A percentile compares a stretch with the other conserved stretches of the same genome.
phyloP scores from a whole-genome alignment of 371 early-diverging fungal species.

The Syncephalastrum racemosum region DNA sequence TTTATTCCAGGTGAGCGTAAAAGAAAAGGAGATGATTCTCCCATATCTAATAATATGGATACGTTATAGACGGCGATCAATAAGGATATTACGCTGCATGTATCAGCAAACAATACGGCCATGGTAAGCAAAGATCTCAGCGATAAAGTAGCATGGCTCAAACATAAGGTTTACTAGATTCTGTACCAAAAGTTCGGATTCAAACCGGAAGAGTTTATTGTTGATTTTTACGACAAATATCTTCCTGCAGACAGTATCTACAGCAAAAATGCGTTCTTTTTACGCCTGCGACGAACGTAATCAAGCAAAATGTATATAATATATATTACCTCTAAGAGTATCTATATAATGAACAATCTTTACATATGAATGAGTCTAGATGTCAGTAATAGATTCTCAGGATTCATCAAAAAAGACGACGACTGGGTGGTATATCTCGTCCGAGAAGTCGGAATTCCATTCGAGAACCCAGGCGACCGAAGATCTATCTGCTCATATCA shows the following conservation, averaged over 20 bases:
- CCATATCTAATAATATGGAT: not conserved
- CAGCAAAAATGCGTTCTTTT: slow-evolving; percentile 89
- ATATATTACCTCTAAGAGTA: not conserved
- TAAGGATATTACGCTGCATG: slow-evolving; percentile 91
- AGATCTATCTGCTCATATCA: too few relatives aligned
- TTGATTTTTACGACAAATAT: slow-evolving; percentile 91
- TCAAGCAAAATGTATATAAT: not conserved
- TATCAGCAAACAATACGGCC: slow-evolving; percentile 92
- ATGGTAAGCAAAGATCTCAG: slow-evolving; percentile 58
- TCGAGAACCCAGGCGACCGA: too few relatives aligned
- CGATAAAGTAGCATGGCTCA: not conserved
- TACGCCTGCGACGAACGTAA: slow-evolving; percentile 69
- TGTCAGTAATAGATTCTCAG: too few relatives aligned
- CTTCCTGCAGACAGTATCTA: slow-evolving; percentile 72
- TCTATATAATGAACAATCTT: too few relatives aligned
- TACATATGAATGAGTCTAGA: too few relatives aligned
- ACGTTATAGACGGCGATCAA: slow-evolving; percentile 51
- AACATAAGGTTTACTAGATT: slow-evolving; percentile 45
- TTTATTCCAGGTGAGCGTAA: slow-evolving; percentile 66
- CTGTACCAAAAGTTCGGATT: slow-evolving; percentile 95
- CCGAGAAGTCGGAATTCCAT: too few relatives aligned
- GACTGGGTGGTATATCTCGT: too few relatives aligned
- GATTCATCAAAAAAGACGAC: too few relatives aligned
- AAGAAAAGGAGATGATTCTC: not conserved
- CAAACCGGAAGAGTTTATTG: slow-evolving; percentile 90